These are phyloP conservation scores for Pezicula radicicola DNA, from an alignment of 2,329 filamentous ascomycete genomes.

Conservation along the genomic window DNA sequence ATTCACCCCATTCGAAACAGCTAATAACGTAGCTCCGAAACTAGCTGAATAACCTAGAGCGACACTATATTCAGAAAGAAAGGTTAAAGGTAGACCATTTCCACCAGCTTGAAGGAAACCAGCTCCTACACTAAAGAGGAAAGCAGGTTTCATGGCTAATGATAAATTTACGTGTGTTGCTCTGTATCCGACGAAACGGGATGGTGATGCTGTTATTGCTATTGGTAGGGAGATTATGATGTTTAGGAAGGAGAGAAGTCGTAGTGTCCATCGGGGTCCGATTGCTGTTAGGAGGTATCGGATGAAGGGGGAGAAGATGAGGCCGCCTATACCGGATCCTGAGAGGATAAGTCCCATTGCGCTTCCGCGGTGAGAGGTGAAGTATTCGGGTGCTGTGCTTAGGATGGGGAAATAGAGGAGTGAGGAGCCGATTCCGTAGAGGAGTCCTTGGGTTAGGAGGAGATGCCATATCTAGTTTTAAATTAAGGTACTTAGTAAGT, in stretches of 20 bases:
- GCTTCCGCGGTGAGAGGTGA: slow-evolving; percentile 41
- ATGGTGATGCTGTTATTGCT: slow-evolving; percentile 35
- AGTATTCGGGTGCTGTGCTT: slow-evolving; percentile 46
- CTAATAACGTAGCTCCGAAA: slow-evolving; percentile 40
- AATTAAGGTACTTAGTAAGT: neutral
- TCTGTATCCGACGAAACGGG: slow-evolving; percentile 33
- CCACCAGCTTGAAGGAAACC: slow-evolving; percentile 40
- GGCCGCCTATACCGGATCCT: slow-evolving; percentile 39
- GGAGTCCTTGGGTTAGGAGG: slow-evolving; percentile 42
- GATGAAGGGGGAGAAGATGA: slow-evolving; percentile 37
- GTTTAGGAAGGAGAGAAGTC: slow-evolving; percentile 35
- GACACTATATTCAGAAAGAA: slow-evolving; percentile 44
- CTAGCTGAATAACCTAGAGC: slow-evolving; percentile 37
- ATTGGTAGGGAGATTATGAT: slow-evolving; percentile 35
- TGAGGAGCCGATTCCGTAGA: slow-evolving; percentile 40
- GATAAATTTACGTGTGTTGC: slow-evolving; percentile 35
- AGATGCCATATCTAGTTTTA: slow-evolving; percentile 37
- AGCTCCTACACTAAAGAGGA: slow-evolving; percentile 38
- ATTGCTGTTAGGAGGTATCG: slow-evolving; percentile 37
- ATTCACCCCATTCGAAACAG: slow-evolving; percentile 43
- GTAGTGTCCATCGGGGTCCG: slow-evolving; percentile 42
- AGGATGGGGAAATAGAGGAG: slow-evolving; percentile 40
- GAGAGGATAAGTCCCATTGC: slow-evolving; percentile 43
- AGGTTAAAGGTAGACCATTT: slow-evolving; percentile 43
- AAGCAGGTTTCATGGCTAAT: slow-evolving; percentile 34